Percentiles rank a stretch among this genome's conserved stretches.
These are phyloP conservation scores for Oryza punctata DNA, from an alignment of 176 grass and related monocot species.

Conservation along the genomic window DNA sequence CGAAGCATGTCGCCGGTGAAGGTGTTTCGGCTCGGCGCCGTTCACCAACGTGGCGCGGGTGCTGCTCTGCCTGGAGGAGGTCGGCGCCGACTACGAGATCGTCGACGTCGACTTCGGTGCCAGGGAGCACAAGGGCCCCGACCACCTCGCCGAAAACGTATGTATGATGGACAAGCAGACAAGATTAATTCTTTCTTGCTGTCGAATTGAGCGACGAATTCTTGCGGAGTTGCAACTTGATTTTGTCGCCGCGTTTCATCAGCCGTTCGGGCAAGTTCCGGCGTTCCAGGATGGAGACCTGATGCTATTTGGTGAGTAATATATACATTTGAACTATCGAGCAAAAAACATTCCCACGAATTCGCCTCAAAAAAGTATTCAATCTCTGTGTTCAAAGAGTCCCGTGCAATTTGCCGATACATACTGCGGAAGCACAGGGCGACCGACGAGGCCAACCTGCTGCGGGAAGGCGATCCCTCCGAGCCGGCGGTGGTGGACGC, in stretches of 20 bases:
- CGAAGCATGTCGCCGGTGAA: constrained; percentile 29
- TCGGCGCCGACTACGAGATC: constrained; percentile 35
- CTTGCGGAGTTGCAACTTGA: not conserved
- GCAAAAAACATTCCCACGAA: not conserved
- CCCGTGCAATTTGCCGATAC: not conserved
- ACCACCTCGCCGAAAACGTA: constrained; percentile 34
- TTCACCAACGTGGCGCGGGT: constrained; percentile 17
- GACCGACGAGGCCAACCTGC: not conserved
- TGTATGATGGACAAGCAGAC: not conserved
- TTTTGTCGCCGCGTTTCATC: not conserved
- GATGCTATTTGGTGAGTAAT: not conserved
- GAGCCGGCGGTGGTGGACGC: not conserved
- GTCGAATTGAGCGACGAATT: not conserved
- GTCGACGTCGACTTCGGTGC: constrained; percentile 2
- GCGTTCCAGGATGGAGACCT: not conserved
- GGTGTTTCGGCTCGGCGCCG: constrained; percentile 31
- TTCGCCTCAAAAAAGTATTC: not conserved
- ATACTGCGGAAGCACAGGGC: not conserved
- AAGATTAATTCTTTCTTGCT: not conserved
- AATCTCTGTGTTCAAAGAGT: not conserved
- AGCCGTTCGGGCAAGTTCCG: not conserved
- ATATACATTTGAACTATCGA: not conserved
- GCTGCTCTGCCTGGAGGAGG: constrained; percentile 37
- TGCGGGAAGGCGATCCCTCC: not conserved
- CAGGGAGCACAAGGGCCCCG: constrained; percentile 32